Base-by-base conservation (phyloP, 75 land plant genomes). In the Selaginella tamariscina region DNA sequence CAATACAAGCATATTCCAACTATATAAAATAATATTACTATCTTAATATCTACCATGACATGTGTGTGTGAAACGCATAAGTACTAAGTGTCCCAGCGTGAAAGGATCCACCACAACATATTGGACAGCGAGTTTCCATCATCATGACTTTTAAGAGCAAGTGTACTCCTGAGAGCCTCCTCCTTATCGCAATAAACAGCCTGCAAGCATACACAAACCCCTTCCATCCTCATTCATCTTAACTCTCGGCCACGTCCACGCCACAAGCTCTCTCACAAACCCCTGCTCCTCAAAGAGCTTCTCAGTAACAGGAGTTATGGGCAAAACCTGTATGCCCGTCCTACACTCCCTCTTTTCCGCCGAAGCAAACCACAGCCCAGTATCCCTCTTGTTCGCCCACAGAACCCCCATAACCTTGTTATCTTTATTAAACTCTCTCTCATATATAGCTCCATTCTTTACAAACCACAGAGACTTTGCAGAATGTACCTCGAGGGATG, bases 91-190 rank as follows among this genome's bases (percentile, higher is more conserved):
- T n/a, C n/a, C n/a, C n/a, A n/a, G 18, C 90, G 32, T 28, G 87
- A 81, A 44, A 82, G 71, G 30, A 74, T 68, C 78, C 78, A 77
- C 78, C 78, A 77, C 49, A 77, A 27, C 66, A 77, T 27, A 64
- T 77, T 77, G 8, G 78, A 39, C 18, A 67, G 21, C 8, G 78
- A 77, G 27, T 77, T 77, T 30, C 78, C 78, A 74, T 77, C 78
- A 30, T 77, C 78, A 44, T 67, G 39, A 8, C 22, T 71, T 26
- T 49, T 56, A 2, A 77, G 65, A 27, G 30, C 13, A 22, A 2
- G 30, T 8, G 73, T 56, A 18, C 30, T 67, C 32, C 32, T 29
- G 29, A 74, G 31, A 30, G 77, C 78, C 29, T 20, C 33, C 11
- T 74, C 56, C 27, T 30, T 27, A 29, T 66, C 77, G 11, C 49